Conservation (phyloP, 2,329 filamentous ascomycete species). For the Arachnopeziza araneosa region DNA sequence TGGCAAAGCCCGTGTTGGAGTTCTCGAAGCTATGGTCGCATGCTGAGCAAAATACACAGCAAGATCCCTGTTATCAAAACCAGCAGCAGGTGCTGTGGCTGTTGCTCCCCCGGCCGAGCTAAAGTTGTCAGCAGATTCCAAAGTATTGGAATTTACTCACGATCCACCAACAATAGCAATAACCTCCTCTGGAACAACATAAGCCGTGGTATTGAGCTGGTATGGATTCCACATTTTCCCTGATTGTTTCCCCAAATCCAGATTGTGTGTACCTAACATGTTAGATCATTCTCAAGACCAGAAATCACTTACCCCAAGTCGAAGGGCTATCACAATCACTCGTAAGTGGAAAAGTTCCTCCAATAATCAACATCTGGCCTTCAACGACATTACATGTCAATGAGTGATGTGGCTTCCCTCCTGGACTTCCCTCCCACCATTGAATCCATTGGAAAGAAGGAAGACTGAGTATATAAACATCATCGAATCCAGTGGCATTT, state of each 20-base stretch:
- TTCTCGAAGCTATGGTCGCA: conserved; percentile 40
- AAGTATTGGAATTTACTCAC: conserved; percentile 13
- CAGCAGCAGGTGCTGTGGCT: conserved; percentile 41
- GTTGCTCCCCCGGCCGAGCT: conserved; percentile 48
- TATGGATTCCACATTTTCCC: conserved; percentile 47
- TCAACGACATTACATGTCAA: conserved; percentile 53
- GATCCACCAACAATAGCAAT: conserved; percentile 45
- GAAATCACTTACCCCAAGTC: conserved; percentile 42
- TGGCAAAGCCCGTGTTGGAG: conserved; percentile 41
- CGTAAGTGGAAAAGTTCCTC: conserved; percentile 49
- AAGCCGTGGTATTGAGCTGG: conserved; percentile 43
- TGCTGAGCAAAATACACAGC: conserved; percentile 47
- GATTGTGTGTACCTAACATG: conserved; percentile 40
- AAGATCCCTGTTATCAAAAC: conserved; percentile 48
- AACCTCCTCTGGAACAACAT: conserved; percentile 49
- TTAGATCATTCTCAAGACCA: too few species aligned
- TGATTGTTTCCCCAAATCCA: conserved; percentile 48
- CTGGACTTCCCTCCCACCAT: conserved; percentile 36
- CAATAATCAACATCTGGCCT: conserved; percentile 58
- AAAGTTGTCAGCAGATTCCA: not conserved
- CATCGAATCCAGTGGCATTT: conserved; percentile 49
- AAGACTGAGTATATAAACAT: conserved; percentile 56
- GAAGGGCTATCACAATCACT: conserved; percentile 46
- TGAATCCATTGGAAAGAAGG: conserved; percentile 61
- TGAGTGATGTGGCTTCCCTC: conserved; percentile 45